Evolutionary conservation across 306 rosid genomes (phyloP), one percentile per base, ranked within the genome.

Genomic region (Leucaena leucocephala): DNA sequence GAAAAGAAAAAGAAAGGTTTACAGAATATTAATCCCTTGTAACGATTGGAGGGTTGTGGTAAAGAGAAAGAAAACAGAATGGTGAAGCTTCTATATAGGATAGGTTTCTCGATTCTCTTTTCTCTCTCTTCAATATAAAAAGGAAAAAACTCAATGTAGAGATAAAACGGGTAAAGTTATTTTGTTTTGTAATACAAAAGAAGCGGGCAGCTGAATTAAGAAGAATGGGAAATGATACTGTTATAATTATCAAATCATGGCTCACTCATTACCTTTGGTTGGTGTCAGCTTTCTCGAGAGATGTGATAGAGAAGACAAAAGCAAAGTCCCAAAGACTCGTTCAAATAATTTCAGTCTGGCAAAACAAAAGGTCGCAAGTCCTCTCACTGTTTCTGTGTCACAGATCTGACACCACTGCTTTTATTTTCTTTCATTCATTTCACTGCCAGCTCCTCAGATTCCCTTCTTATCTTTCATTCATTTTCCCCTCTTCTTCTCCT

Each of bases 221-320:
- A 48, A 13, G 54, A 22, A 27, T 27, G 75, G 75, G 35, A 59
- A 79, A 79, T 79, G 7, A 79, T 71, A 71, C 57, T 4, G 77
- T 79, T 61, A 79, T 79, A 72, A 79, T 79, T 21, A 79, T 79
- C 78, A 79, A 79, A 79, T 79, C 78, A 79, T 79, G 77, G 55
- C 72, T 36, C 72, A 79, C 55, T 44, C 54, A 12, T 54, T 13
- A 71, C 52, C 82, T 76, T 74, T 85, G 82, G 88, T 80, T 85
- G 88, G 87, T 73, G 69, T 74, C 86, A 89, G 82, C 93, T 86
- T 89, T 89, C 83, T 91, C 77, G 89, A 80, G 72, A 84, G 70
- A 16, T 80, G 96, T 81, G 90, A 81, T 77, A 84, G 90, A 86
- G 89, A 84, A 84, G 92, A 86, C 91, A 89, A 89, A 87, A 89